phyloP scores from a whole-genome alignment of 495 filamentous ascomycete species.

The Hypoxylon rickii region DNA sequence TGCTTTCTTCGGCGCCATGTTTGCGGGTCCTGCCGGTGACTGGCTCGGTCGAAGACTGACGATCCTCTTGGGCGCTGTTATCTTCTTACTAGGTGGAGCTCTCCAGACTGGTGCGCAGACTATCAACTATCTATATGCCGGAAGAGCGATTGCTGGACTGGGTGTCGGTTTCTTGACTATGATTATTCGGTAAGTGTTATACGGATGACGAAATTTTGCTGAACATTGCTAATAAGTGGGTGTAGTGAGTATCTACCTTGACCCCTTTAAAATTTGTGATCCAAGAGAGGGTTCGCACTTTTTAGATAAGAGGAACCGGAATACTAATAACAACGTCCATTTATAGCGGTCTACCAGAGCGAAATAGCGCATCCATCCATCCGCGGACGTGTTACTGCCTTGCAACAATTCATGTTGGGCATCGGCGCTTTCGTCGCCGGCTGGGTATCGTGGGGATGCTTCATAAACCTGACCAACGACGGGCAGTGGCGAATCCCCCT shows the following conservation, averaged over 20 bases:
- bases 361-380: slow-evolving; percentile 56
- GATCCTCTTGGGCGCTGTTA: slow-evolving; percentile 44
- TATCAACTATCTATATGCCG: slow-evolving; percentile 44
- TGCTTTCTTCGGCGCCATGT: slow-evolving; percentile 58
- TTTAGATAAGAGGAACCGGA: slow-evolving; percentile 39
- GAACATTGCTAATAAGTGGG: slow-evolving; percentile 4
- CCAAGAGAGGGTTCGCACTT: background rate
- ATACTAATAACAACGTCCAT: slow-evolving; percentile 48
- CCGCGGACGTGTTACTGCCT: slow-evolving; percentile 57
- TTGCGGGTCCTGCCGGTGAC: slow-evolving; percentile 54
- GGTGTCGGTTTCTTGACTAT: slow-evolving; percentile 55
- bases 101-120: slow-evolving; percentile 46
- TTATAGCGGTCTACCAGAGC: slow-evolving; percentile 53
- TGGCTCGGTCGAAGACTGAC: slow-evolving; percentile 49
- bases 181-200: slow-evolving; percentile 47
- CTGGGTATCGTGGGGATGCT: slow-evolving; percentile 51
- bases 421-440: slow-evolving; percentile 56
- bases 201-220: background rate
- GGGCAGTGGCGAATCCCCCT: slow-evolving; percentile 61
- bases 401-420: slow-evolving; percentile 67
- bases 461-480: slow-evolving; percentile 31
- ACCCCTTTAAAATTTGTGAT: background rate
- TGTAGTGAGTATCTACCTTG: slow-evolving; percentile 10
- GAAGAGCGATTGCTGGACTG: slow-evolving; percentile 46
- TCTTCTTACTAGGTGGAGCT: slow-evolving; percentile 48